Evolutionary conservation across 1,284 basidiomycete species (phyloP), one percentile per base, ranked within the genome.

Genomic region (Puccinia coronata): DNA sequence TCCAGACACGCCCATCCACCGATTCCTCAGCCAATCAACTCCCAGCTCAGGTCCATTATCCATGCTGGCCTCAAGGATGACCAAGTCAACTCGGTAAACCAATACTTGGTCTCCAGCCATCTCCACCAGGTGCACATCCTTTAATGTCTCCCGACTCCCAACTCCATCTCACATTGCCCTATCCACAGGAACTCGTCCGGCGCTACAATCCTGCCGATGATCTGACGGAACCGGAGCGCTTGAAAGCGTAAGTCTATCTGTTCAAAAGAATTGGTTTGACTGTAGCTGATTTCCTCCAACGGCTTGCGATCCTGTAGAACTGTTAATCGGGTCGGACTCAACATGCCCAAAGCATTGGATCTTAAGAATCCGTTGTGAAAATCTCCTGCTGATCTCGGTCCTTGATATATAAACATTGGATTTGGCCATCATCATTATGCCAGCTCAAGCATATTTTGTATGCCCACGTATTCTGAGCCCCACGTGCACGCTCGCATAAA

Each of bases 151-250:
- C 31, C 23, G 31, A 28, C 31, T 28, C 73, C 36, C 14, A 20
- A 23, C 53, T 18, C 9, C 31, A 3, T 41, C 11, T 61, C 23
- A 47, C 16, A 47, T 25, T n/a, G 9, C 39, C 12, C 12, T 31
- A 31, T 39, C 39, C 23, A 34, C 11, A 78, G 76, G 76, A 79
- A 57, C 76, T 79, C n/a, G 61, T 79, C 25, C 63, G 67, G 20
- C 65, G 76, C 4, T 79, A 79, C 41, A 79, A 79, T 79, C 76
- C 76, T 39, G 51, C 67, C 25, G 76, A 70, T 69, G 76, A 79
- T 59, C 53, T 79, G 20, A 79, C 63, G 20, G 61, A 55, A 55
- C 65, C 76, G 5, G 76, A 79, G 47, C 49, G 76, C n/a, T 70
- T 79, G 41, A 79, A 67, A 36, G 76, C 76, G 76, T 79, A 70